Base-by-base conservation (phyloP, 1,284 basidiomycete genomes). In the Trichosporon faecale region DNA sequence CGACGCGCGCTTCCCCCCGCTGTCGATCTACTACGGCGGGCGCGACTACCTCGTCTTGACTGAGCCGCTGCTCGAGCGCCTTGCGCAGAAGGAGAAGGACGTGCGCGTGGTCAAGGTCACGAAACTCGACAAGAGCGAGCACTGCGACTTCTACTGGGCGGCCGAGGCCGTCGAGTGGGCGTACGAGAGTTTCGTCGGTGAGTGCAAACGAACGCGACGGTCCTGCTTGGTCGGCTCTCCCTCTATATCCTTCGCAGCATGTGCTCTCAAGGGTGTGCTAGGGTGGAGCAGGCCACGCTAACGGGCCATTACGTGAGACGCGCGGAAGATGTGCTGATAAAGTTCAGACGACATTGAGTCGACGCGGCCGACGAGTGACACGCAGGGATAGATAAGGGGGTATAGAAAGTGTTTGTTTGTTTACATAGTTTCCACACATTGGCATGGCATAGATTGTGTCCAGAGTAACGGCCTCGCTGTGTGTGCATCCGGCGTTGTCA, bases 131-230 rank as follows among this genome's bases (percentile, higher is more conserved):
- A 75, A 81, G 74, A 84, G 83, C 44, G 87, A 87, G 80, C 82
- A 83, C 70, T 84, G 83, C 64, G 85, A 87, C 71, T 85, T 85
- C 71, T 85, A 85, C 72, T 87, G 87, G 86, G 86, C 86, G 2
- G 87, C 87, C 1, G 87, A 88, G 76, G 87, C 88, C 6, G 88
- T 88, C 16, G 88, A 89, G 76, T 87, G 87, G 84, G 87, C 86
- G 69, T 86, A 85, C 74, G 74, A 78, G 35, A 82, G 81, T 21
- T 81, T 85, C 66, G 69, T 85, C 60, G 81, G 84, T 83, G 67
- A 73, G 79, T 80, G 12, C 27, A 2, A 61, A 35, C 5, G 21
- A 37, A 21, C n/a, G n/a, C n/a, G n/a, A 66, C 40, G 23, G 9
- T 29, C 31, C 55, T 16, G 63, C 37, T 5, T 21, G 44, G 11